Conservation (phyloP, 257 asterid species). For the Plantago ovata region DNA sequence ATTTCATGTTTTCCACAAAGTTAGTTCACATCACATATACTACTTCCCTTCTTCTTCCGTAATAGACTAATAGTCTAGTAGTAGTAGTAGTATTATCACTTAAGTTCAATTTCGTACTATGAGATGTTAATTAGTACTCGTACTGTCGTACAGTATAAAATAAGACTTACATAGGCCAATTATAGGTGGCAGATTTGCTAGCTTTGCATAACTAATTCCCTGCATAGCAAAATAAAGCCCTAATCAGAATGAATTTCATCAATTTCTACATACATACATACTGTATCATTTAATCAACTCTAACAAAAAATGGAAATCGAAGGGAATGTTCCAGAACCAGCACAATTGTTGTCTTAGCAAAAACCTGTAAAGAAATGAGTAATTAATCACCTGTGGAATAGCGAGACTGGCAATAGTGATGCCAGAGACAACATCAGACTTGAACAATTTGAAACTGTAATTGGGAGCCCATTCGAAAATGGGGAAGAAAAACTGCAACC, state of each 20-base stretch:
- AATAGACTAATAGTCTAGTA: too few relatives aligned
- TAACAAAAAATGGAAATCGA: too few relatives aligned
- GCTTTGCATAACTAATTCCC: constrained; percentile 95
- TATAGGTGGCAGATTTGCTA: constrained; percentile 91
- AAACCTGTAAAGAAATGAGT: not conserved
- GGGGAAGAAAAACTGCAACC: constrained; percentile 74
- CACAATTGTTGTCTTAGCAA: too few relatives aligned
- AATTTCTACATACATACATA: not conserved
- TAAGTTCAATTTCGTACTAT: not conserved
- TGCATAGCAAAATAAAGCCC: constrained; percentile 17
- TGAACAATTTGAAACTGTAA: constrained; percentile 41
- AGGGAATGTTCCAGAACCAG: too few relatives aligned
- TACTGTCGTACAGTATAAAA: too few relatives aligned
- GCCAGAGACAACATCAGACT: constrained; percentile 75
- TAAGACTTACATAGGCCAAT: constrained; percentile 71
- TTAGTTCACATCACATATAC: too few relatives aligned
- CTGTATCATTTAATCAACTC: not conserved
- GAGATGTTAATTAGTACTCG: too few relatives aligned
- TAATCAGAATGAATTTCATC: not conserved
- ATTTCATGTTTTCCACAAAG: not conserved
- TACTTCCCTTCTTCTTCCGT: too few relatives aligned
- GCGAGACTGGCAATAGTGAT: constrained; percentile 88
- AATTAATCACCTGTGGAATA: constrained; percentile 60
- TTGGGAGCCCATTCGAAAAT: constrained; percentile 76
- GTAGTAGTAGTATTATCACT: not conserved